These are phyloP conservation scores for Hemileccinum impolitum DNA, from an alignment of 768 basidiomycete genomes.

Conservation along the genomic window DNA sequence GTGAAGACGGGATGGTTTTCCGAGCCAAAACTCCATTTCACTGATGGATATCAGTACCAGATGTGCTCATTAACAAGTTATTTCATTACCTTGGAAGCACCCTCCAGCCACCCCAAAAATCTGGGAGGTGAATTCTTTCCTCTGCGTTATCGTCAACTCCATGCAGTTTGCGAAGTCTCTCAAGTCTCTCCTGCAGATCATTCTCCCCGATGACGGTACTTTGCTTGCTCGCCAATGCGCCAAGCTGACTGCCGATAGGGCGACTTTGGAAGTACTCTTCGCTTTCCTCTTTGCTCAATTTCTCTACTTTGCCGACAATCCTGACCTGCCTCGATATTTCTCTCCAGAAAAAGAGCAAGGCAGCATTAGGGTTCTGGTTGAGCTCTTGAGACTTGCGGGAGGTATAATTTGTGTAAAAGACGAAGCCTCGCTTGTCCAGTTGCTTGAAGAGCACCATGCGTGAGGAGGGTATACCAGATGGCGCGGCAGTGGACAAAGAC, in stretches of 20 bases:
- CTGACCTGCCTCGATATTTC: conserved; percentile 80
- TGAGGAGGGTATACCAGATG: conserved; percentile 75
- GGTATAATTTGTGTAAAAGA: conserved; percentile 96
- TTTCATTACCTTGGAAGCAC: conserved; percentile 75
- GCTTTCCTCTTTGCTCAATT: conserved; percentile 66
- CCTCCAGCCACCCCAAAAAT: conserved; percentile 97
- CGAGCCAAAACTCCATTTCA: conserved; percentile 97
- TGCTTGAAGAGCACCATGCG: conserved; percentile 91
- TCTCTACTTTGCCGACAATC: conserved; percentile 83
- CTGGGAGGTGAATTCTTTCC: conserved; percentile 66
- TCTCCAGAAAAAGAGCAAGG: conserved; percentile 89
- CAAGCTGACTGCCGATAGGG: conserved; percentile 80
- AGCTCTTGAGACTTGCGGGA: conserved; percentile 91
- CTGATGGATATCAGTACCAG: conserved; percentile 38
- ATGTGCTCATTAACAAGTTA: background rate
- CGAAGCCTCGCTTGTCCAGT: conserved; percentile 84
- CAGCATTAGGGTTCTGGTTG: conserved; percentile 69
- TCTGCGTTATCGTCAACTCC: conserved; percentile 39
- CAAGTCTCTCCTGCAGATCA: conserved; percentile 59
- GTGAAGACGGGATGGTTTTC: conserved; percentile 90
- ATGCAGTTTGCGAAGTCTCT: conserved; percentile 58
- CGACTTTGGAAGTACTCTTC: conserved; percentile 79
- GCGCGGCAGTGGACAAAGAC: conserved; percentile 71
- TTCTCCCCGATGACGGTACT: conserved; percentile 74
- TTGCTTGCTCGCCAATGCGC: conserved; percentile 94